Base-by-base conservation (phyloP, 768 basidiomycete species). In the Termitomyces bulborhizus region DNA sequence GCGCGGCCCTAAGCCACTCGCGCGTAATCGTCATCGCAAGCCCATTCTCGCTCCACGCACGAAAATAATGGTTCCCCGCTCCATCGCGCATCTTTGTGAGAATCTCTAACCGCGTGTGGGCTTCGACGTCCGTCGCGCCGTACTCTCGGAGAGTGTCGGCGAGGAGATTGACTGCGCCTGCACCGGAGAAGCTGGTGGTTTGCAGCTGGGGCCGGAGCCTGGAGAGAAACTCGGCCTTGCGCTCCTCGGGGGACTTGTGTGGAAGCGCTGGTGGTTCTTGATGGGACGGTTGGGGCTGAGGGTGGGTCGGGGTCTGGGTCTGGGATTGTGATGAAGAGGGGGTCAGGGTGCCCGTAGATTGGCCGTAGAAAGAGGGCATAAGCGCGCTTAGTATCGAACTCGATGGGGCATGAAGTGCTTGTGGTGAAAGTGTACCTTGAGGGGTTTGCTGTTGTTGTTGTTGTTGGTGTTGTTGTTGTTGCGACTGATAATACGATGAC, bases 21-120 rank as follows among this genome's bases (percentile, higher is more conserved):
- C 88, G 79, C 42, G 88, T 82, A 36, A 92, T 77, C 57, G 88
- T 88, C 74, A 93, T 84, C 16, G 89, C 91, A 39, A 69, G 68
- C 43, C 65, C n/a, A 66, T 88, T 90, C 67, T 90, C 90, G 15
- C 83, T 79, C 90, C 90, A 93, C 4, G 89, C 90, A 42, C 88
- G 83, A 67, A 88, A 92, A 65, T 93, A 93, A 63, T 90, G 88
- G 65, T 91, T 90, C 41, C 84, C 87, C 29, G 91, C 91, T 46
- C 85, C 82, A 68, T 93, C 90, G 59, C 90, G 79, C 60, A 93
- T 87, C 69, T 84, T 86, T 16, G 85, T 86, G 53, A 93, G 70
- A 51, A 93, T 85, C 66, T 93, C 88, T 53, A 87, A 65, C 5
- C 91, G 84, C 18, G 77, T 77, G n/a, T 71, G 56, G 6, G 80